phyloP scores from a whole-genome alignment of 1,139 yeast species.

The Saccharomyces pastorianus region DNA sequence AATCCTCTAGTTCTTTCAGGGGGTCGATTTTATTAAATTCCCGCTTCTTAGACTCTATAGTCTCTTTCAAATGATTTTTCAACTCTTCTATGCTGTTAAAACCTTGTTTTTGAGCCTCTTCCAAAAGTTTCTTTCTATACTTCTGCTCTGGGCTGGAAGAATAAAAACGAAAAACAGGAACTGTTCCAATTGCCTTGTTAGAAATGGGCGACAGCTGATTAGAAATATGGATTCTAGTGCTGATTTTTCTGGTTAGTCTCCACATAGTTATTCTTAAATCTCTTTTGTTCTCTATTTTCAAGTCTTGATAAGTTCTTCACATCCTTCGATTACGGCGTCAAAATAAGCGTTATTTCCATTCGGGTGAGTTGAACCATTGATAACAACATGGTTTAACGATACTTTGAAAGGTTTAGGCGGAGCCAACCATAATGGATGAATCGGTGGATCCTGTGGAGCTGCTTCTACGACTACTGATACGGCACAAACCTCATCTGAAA shows the following conservation, averaged over 20 bases:
- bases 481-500: conserved; percentile 25
- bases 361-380: neutral
- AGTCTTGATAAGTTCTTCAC: neutral
- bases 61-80: conserved; percentile 53
- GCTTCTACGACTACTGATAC: conserved; percentile 17
- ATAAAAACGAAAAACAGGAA: conserved; percentile 1
- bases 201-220: neutral
- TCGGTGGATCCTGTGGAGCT: conserved; percentile 6
- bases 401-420: conserved; percentile 2
- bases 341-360: conserved; percentile 1
- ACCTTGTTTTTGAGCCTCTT: conserved; percentile 40
- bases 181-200: conserved; percentile 7
- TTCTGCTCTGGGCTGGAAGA: conserved; percentile 17
- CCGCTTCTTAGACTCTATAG: conserved; percentile 48
- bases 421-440: neutral
- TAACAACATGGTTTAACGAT: neutral
- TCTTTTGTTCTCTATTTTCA: neutral
- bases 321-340: neutral
- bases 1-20: conserved; percentile 53
- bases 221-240: neutral
- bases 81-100: conserved; percentile 49
- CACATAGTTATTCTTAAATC: neutral
- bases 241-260: neutral
- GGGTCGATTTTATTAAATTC: conserved; percentile 63
- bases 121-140: conserved; percentile 40